Conservation (phyloP, 345 rosid species). For the Viola odorata region DNA sequence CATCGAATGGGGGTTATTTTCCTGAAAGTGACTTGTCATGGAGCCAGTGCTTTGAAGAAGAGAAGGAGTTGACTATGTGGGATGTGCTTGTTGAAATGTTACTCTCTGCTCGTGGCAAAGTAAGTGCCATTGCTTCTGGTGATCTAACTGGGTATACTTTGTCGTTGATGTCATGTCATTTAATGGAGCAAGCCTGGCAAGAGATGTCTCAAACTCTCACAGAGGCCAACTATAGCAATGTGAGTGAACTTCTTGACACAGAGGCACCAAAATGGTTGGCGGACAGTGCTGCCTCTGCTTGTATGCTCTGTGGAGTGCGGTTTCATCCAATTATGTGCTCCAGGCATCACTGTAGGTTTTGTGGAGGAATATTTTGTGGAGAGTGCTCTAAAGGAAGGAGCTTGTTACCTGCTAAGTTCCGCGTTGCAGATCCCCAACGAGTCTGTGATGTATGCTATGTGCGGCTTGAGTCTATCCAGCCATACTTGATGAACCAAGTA, state of each 20-base stretch:
- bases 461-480: slow-evolving; percentile 77
- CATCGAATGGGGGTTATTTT: slow-evolving; percentile 69
- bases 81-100: slow-evolving; percentile 83
- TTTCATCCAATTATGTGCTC: slow-evolving; percentile 95
- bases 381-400: slow-evolving; percentile 91
- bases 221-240: slow-evolving; percentile 59
- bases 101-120: slow-evolving; percentile 81
- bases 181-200: slow-evolving; percentile 93
- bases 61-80: slow-evolving; percentile 92
- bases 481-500: slow-evolving; percentile 85
- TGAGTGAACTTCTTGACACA: slow-evolving; percentile 67
- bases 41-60: slow-evolving; percentile 48
- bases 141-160: slow-evolving; percentile 44
- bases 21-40: slow-evolving; percentile 94
- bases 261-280: slow-evolving; percentile 90
- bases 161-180: slow-evolving; percentile 55
- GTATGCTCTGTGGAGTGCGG: slow-evolving; percentile 79
- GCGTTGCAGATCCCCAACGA: slow-evolving; percentile 61
- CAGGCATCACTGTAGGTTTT: slow-evolving; percentile 93
- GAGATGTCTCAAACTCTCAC: slow-evolving; percentile 91
- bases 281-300: slow-evolving; percentile 81
- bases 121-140: slow-evolving; percentile 58
- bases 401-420: slow-evolving; percentile 72
- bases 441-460: slow-evolving; percentile 94
- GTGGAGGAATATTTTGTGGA: slow-evolving; percentile 88